Conservation (phyloP, 2,329 filamentous ascomycete genomes). For the Pseudogymnoascus sp. region DNA sequence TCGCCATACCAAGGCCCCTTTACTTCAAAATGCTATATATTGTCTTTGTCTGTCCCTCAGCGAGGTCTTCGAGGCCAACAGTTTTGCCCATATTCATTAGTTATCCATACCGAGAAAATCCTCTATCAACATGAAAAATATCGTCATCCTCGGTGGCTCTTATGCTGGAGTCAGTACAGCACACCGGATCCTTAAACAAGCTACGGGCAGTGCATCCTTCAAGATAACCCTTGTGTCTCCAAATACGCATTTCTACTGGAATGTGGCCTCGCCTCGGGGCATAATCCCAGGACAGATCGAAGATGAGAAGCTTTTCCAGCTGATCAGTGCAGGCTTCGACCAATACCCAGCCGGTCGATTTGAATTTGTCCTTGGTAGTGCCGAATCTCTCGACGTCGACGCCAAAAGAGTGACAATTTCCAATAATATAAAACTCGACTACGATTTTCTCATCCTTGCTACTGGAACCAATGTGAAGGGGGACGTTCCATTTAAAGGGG, state of each 20-base stretch:
- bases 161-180: slow-evolving; percentile 26
- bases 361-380: slow-evolving; percentile 45
- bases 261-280: slow-evolving; percentile 40
- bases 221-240: slow-evolving; percentile 49
- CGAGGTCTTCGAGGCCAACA: slow-evolving; percentile 9
- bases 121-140: slow-evolving; percentile 23
- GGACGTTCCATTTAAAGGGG: slow-evolving; percentile 43
- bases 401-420: slow-evolving; percentile 37
- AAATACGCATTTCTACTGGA: slow-evolving; percentile 44
- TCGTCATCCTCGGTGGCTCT: slow-evolving; percentile 29
- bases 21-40: slow-evolving; percentile 15
- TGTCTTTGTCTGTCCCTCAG: slow-evolving; percentile 7
- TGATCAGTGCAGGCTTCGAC: slow-evolving; percentile 38
- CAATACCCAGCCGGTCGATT: slow-evolving; percentile 42
- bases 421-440: slow-evolving; percentile 31
- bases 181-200: slow-evolving; percentile 28
- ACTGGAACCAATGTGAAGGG: slow-evolving; percentile 42
- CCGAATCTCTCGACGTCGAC: slow-evolving; percentile 36
- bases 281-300: slow-evolving; percentile 40
- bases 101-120: slow-evolving; percentile 5
- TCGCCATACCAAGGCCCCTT: background rate
- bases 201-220: slow-evolving; percentile 31
- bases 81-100: slow-evolving; percentile 10
- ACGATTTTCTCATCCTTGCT: slow-evolving; percentile 47
- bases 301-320: slow-evolving; percentile 36